These are phyloP conservation scores for Claviceps paspali DNA, from an alignment of 2,329 filamentous ascomycete species.

Conservation along the genomic window DNA sequence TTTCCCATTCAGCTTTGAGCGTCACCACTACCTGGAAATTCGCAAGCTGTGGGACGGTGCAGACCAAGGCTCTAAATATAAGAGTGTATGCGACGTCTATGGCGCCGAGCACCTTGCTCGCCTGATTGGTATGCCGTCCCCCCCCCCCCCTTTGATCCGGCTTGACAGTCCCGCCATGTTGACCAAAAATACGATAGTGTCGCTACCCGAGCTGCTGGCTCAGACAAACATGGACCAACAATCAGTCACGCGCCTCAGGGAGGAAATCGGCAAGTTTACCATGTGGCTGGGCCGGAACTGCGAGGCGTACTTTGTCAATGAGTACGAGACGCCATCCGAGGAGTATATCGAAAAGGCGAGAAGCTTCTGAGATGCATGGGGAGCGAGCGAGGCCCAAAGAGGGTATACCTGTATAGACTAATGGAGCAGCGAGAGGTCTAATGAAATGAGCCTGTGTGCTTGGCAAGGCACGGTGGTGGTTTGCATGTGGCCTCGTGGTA, in stretches of 20 bases:
- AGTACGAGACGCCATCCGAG: slow-evolving; percentile 58
- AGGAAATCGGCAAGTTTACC: slow-evolving; percentile 77
- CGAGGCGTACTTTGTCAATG: slow-evolving; percentile 58
- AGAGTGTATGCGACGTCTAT: slow-evolving; percentile 67
- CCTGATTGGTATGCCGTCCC: slow-evolving; percentile 55
- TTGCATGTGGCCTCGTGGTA: too few species aligned
- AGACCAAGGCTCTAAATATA: slow-evolving; percentile 50
- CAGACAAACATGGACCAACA: slow-evolving; percentile 98
- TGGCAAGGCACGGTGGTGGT: too few species aligned
- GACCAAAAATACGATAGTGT: slow-evolving; percentile 37
- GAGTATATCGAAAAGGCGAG: slow-evolving; percentile 58
- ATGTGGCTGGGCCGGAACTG: slow-evolving; percentile 70
- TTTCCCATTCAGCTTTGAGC: slow-evolving; percentile 55
- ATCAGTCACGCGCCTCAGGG: slow-evolving; percentile 72
- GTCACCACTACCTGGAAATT: slow-evolving; percentile 70
- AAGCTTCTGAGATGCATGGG: slow-evolving; percentile 19
- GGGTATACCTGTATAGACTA: background rate
- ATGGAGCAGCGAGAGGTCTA: background rate
- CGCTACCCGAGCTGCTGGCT: slow-evolving; percentile 81
- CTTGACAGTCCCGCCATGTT: background rate
- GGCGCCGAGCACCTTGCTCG: slow-evolving; percentile 85
- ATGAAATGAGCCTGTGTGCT: background rate
- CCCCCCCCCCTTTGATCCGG: background rate
- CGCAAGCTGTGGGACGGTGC: slow-evolving; percentile 52
- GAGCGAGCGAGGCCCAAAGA: background rate